A percentile compares a stretch with the other conserved stretches of the same genome.
These are phyloP conservation scores for Mortierella sp. DNA, from an alignment of 371 early-diverging fungal species.

Conservation along the genomic window DNA sequence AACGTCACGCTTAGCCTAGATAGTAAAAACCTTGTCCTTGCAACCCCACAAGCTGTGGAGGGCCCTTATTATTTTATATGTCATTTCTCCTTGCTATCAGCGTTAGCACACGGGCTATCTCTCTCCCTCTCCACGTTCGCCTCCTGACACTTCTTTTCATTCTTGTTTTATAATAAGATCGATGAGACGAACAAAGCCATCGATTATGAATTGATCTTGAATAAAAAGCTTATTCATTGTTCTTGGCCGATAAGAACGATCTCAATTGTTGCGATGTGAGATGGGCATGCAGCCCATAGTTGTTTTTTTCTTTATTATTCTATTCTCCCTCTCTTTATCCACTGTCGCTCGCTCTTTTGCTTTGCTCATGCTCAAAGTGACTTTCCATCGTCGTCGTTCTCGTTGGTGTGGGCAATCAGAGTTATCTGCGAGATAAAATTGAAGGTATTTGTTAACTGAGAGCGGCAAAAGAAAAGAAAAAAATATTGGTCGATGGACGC, in stretches of 20 bases:
- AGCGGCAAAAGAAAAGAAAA: neutral
- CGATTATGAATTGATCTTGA: neutral
- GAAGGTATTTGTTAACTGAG: neutral
- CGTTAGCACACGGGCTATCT: conserved; percentile 2
- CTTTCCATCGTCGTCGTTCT: neutral
- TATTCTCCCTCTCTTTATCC: neutral
- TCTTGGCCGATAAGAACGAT: conserved; percentile 1
- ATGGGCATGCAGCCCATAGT: neutral
- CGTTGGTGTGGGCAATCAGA: neutral
- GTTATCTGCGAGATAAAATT: neutral
- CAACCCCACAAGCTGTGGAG: conserved; percentile 16
- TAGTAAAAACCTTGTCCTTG: too few relatives aligned
- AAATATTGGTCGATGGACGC: neutral
- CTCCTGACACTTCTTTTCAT: neutral
- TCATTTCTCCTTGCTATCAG: neutral
- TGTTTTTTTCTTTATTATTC: neutral
- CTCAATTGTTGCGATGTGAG: neutral
- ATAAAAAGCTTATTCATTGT: neutral
- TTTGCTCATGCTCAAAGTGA: neutral
- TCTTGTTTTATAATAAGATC: neutral
- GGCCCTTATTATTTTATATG: neutral
- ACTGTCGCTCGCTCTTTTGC: too few relatives aligned
- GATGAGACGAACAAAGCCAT: neutral
- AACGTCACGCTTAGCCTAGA: too few relatives aligned
- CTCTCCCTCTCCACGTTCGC: neutral